Evolutionary conservation across 495 filamentous ascomycete species (phyloP), one percentile per base, ranked within the genome.

Genomic region (Hyaloscypha variabilis): DNA sequence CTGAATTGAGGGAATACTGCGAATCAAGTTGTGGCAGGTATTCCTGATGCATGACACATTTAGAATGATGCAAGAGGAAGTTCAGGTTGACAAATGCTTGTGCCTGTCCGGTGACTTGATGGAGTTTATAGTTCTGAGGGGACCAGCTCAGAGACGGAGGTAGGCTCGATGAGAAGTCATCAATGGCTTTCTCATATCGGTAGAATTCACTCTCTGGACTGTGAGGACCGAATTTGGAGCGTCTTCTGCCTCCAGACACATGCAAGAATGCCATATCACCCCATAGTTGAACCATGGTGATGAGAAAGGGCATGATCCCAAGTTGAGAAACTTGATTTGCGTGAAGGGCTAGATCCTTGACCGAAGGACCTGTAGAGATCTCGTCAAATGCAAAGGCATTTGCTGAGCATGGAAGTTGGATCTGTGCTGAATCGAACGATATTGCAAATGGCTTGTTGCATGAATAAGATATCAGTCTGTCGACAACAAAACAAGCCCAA

Each of bases 261-360:
- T 51, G 49, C 3, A 51, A 51, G 6, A 51, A 17, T 6, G 49
- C 49, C 8, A 51, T 17, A 17, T 51, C 23, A 14, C 49, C 49
- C 49, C 49, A 51, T 14, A 51, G 49, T 5, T 51, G 49, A 8
- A 51, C 3, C 49, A 51, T 17, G 6, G 19, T 17, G 8, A 51
- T 24, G 49, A 21, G n/a, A 19, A 51, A 51, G 23, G 49, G 49
- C 49, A 24, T 24, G n/a, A 51, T 24, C 23, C 49, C 49, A n/a
- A 51, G 49, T 51, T 24, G 49, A 17, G 49, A 51, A n/a, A 51
- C 19, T 19, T 51, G 49, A 51, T 51, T 51, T 51, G 49, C 19
- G 23, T 51, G 23, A 6, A 51, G 49, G 49, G 23, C 6, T 14
- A 51, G 19, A 24, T 24, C 23, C 8, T 51, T 51, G 17, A 24